Evolutionary conservation across 2,329 filamentous ascomycete species (phyloP), one percentile per base, ranked within the genome.

Genomic region (Phoma sp.): DNA sequence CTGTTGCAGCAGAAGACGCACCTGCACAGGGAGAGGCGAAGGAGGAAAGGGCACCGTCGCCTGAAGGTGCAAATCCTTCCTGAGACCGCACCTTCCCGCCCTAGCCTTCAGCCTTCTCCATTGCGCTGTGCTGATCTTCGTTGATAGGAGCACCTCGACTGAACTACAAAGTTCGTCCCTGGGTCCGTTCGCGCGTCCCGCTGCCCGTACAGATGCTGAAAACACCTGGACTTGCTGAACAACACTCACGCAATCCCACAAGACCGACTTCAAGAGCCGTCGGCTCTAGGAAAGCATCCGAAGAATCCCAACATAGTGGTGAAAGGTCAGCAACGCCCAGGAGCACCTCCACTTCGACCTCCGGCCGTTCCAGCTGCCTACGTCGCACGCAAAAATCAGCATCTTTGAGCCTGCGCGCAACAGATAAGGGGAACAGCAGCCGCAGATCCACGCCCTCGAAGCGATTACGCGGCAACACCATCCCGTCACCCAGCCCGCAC

Each of bases 61-160:
- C 66, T 65, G 71, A 73, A 71, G 71, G 66, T 67, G 63, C 65
- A 42, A 61, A 63, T 47, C 67, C 70, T 61, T 64, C 70, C 58
- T 74, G 62, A 69, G 57, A 60, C 62, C 43, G 55, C 10, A 40
- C 18, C 18, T 18, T 22, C 52, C 53, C 13, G 33, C 38, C 59
- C 54, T 56, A 52, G 27, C 27, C 27, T 29, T n/a, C 9, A 36
- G 40, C 51, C 33, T 10, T 52, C 42, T 45, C 59, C 50, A 40
- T 54, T 44, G 45, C 52, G 27, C 25, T 52, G 54, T 66, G 66
- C 70, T 72, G 61, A 73, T 68, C 11, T 18, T 13, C 39, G n/a
- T 45, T 9, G 13, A 13, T 52, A 72, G 68, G 61, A 38, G 36
- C 63, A 32, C 59, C 59, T 7, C 58, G 52, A 11, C 57, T 58